phyloP scores from a whole-genome alignment of 805 yeast species.

The Candida suzukii region DNA sequence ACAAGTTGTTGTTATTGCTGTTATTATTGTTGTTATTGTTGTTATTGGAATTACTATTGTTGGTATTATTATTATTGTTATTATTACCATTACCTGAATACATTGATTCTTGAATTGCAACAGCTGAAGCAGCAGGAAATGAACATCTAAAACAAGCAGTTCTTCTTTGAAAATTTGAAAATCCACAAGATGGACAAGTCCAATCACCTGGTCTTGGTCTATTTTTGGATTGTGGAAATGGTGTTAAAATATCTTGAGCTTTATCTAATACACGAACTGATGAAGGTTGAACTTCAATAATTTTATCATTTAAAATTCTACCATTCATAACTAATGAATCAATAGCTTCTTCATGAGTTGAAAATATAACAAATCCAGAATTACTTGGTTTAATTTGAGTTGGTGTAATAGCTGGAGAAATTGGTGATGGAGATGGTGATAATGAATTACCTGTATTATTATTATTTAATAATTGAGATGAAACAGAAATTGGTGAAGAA shows the following conservation, averaged over 20 bases:
- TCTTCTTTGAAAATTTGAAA: conserved; percentile 88
- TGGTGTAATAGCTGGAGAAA: conserved; percentile 7
- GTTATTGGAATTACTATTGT: conserved; percentile 2
- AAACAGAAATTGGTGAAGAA: background rate
- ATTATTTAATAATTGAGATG: background rate
- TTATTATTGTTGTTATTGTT: conserved; percentile 9
- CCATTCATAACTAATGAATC: conserved; percentile 79
- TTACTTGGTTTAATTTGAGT: conserved; percentile 41
- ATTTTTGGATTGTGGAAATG: conserved; percentile 79
- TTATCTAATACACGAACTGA: conserved; percentile 69
- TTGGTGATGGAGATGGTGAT: conserved; percentile 4
- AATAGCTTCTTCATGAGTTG: conserved; percentile 79
- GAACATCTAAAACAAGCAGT: conserved; percentile 92
- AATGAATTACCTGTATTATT: background rate
- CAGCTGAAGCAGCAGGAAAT: conserved; percentile 74
- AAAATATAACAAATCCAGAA: conserved; percentile 81
- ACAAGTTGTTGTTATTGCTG: conserved; percentile 1
- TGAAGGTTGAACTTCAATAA: conserved; percentile 83
- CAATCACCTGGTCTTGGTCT: conserved; percentile 96
- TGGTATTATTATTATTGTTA: conserved; percentile 1
- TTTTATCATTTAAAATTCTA: conserved; percentile 58
- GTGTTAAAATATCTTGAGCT: conserved; percentile 74
- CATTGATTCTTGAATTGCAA: conserved; percentile 59
- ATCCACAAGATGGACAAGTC: conserved; percentile 97
- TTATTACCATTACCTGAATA: conserved; percentile 18